A percentile compares a stretch with the other conserved stretches of the same genome.
phyloP scores from a whole-genome alignment of 129 eudicot genomes.

The Tagetes erecta region DNA sequence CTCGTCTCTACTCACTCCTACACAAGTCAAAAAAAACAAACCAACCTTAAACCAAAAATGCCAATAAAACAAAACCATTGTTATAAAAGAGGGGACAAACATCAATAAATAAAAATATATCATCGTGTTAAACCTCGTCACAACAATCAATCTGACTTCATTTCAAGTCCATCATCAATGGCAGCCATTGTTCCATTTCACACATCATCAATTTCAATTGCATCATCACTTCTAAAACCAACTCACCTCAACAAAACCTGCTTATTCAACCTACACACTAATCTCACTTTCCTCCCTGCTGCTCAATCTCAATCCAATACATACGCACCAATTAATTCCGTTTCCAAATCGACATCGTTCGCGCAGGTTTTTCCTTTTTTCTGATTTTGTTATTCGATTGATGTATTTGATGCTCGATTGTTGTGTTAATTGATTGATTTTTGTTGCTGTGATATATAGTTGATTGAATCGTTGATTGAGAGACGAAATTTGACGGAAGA shows the following conservation, averaged over 20 bases:
- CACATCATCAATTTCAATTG: constrained; percentile 9
- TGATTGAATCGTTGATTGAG: constrained; percentile 61
- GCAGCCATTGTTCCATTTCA: constrained; percentile 31
- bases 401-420: not conserved
- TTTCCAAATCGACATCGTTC: constrained; percentile 36
- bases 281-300: not conserved
- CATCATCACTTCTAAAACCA: constrained; percentile 6
- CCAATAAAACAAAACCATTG: not conserved
- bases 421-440: not conserved
- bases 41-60: not conserved
- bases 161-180: constrained; percentile 18
- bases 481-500: constrained; percentile 52
- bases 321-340: constrained; percentile 7
- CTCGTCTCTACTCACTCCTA: no score
- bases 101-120: no score
- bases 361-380: constrained; percentile 34
- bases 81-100: no score
- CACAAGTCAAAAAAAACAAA: no score
- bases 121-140: not conserved
- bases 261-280: not conserved
- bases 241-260: not conserved
- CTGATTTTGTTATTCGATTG: not conserved
- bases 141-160: not conserved
- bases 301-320: constrained; percentile 12
- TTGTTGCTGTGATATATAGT: constrained; percentile 28